These are phyloP conservation scores for rapeseed (Brassica napus) DNA, from an alignment of 345 rosid genomes.

Conservation along the genomic window DNA sequence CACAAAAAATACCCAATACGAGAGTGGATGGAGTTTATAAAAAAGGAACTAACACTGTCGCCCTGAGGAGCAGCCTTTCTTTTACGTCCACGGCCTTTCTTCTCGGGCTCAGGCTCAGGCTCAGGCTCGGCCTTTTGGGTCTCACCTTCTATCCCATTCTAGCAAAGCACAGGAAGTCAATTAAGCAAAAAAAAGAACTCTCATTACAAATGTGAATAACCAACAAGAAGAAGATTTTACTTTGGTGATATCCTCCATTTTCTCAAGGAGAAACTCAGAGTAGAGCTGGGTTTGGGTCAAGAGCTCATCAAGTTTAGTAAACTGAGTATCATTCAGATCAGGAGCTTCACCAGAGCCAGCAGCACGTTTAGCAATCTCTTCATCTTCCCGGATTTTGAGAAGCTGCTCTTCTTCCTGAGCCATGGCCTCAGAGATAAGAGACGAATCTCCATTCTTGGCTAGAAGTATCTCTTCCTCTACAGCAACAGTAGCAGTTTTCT, in stretches of 20 bases:
- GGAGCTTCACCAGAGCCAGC: constrained; percentile 41
- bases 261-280: constrained; percentile 81
- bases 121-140: constrained; percentile 39
- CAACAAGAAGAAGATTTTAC: constrained; percentile 43
- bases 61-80: constrained; percentile 67
- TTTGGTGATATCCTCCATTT: constrained; percentile 76
- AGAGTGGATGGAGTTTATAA: constrained; percentile 3
- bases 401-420: constrained; percentile 70
- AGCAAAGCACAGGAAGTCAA: constrained; percentile 30
- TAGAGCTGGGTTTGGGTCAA: constrained; percentile 80
- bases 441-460: constrained; percentile 55
- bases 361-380: constrained; percentile 38
- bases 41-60: constrained; percentile 55
- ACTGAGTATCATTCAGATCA: constrained; percentile 57
- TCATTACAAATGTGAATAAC: constrained; percentile 2
- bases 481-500: constrained; percentile 8
- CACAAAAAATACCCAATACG: background rate
- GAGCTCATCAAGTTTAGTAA: constrained; percentile 74
- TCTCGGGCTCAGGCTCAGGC: constrained; percentile 38
- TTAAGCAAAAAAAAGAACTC: constrained; percentile 10
- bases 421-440: constrained; percentile 57
- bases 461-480: constrained; percentile 47
- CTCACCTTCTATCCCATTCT: constrained; percentile 64
- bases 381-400: constrained; percentile 51
- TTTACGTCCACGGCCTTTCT: constrained; percentile 67